phyloP scores from a whole-genome alignment of 768 basidiomycete genomes.

The Mycena crocata region DNA sequence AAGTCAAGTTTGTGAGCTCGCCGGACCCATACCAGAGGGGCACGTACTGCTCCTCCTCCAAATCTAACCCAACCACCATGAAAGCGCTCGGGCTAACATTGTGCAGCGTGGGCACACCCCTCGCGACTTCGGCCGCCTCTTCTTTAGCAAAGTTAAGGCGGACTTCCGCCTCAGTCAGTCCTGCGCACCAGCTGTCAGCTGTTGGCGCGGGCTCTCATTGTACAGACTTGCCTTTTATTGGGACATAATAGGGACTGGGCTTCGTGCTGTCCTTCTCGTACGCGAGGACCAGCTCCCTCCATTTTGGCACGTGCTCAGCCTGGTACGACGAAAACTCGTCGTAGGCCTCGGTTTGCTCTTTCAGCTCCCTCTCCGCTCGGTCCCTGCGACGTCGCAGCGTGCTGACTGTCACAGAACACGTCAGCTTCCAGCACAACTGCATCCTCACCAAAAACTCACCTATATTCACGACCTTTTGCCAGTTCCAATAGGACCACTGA shows the following conservation, averaged over 20 bases:
- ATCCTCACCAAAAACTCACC: conserved; percentile 38
- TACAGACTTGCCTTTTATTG: no score
- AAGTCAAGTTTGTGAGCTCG: not conserved
- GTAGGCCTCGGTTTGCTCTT: not conserved
- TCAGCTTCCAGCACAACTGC: not conserved
- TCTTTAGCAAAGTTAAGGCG: not conserved
- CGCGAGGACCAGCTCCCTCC: no score
- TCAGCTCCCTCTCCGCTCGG: not conserved
- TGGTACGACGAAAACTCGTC: conserved; percentile 1
- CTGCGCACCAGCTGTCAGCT: no score
- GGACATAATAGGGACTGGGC: no score
- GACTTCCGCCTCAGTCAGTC: no score
- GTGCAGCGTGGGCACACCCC: conserved; percentile 1
- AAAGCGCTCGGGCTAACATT: conserved; percentile 9
- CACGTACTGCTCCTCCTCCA: conserved; percentile 22
- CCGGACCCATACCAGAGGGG: not conserved
- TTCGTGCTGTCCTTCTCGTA: no score
- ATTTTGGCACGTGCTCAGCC: no score
- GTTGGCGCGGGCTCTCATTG: no score
- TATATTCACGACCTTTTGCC: conserved; percentile 38
- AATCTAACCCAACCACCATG: not conserved
- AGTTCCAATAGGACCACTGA: conserved; percentile 41
- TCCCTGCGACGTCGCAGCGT: not conserved
- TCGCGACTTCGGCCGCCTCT: not conserved
- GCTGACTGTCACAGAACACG: no score